Conservation (phyloP, 257 asterid species). For the Anisodus tanguticus region DNA sequence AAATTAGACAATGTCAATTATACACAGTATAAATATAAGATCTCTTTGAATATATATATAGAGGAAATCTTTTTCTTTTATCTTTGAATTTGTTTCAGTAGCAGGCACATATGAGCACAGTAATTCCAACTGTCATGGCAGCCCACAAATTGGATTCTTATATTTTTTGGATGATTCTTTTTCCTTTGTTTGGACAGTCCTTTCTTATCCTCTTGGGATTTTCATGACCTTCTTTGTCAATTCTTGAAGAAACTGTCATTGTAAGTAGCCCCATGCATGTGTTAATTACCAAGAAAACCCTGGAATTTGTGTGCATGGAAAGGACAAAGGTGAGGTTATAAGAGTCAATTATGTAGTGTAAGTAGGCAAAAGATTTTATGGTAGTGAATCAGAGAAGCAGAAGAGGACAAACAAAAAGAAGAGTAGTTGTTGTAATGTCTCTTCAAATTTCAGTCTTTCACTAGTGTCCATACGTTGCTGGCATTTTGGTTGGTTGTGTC, state of each 20-base stretch:
- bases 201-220: slow-evolving; percentile 3
- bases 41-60: neutral
- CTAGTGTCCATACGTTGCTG: neutral
- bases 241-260: neutral
- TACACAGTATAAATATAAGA: too few relatives aligned
- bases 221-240: neutral
- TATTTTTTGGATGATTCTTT: neutral
- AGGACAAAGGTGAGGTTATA: slow-evolving; percentile 1
- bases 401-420: neutral
- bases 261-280: neutral
- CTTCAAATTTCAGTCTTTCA: neutral
- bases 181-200: neutral
- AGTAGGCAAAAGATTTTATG: neutral
- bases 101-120: neutral
- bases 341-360: neutral
- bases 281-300: slow-evolving; percentile 12
- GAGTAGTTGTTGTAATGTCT: neutral
- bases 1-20: too few relatives aligned
- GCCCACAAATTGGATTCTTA: neutral
- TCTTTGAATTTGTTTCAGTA: neutral
- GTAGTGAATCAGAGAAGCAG: neutral
- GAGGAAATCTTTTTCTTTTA: neutral
- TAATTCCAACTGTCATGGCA: neutral
- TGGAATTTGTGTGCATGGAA: neutral
- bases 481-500: neutral